A percentile compares a stretch with the other conserved stretches of the same genome.
These are phyloP conservation scores for Golubevia pallescens DNA, from an alignment of 1,284 basidiomycete genomes.

Conservation along the genomic window DNA sequence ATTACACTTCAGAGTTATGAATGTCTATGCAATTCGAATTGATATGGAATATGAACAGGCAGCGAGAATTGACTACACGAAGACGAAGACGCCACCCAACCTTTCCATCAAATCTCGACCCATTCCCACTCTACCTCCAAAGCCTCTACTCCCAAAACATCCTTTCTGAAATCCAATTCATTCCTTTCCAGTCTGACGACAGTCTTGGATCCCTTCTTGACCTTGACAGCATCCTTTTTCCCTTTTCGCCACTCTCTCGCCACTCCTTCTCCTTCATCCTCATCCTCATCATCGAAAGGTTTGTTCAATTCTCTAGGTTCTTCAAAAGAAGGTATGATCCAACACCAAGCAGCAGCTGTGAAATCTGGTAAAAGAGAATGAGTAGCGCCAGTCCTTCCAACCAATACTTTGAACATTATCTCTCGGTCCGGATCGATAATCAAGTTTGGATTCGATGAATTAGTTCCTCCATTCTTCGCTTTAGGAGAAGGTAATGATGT, in stretches of 20 bases:
- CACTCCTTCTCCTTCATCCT: not conserved
- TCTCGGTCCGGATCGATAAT: constrained; percentile 40
- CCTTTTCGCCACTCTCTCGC: constrained; percentile 5
- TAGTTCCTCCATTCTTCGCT: too few relatives aligned
- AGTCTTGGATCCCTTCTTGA: constrained; percentile 12
- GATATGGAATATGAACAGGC: too few relatives aligned
- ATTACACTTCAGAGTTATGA: too few relatives aligned
- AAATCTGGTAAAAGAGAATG: constrained; percentile 40
- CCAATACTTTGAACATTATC: constrained; percentile 36
- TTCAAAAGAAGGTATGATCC: constrained; percentile 49
- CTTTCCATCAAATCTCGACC: constrained; percentile 9
- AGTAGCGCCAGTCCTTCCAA: constrained; percentile 32
- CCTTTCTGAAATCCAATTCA: constrained; percentile 48
- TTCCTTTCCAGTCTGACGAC: constrained; percentile 24
- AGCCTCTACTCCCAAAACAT: constrained; percentile 22
- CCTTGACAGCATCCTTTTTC: constrained; percentile 8
- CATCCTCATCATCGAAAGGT: not conserved
- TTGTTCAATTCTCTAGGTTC: constrained; percentile 16
- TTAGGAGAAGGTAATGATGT: too few relatives aligned
- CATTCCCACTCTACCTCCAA: constrained; percentile 50
- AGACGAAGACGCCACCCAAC: too few relatives aligned
- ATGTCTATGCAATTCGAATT: too few relatives aligned
- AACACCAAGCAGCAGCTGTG: constrained; percentile 36
- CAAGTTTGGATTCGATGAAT: not conserved
- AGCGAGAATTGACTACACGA: too few relatives aligned